Base-by-base conservation (phyloP, 2,329 filamentous ascomycete genomes). In the Fusarium buharicum region DNA sequence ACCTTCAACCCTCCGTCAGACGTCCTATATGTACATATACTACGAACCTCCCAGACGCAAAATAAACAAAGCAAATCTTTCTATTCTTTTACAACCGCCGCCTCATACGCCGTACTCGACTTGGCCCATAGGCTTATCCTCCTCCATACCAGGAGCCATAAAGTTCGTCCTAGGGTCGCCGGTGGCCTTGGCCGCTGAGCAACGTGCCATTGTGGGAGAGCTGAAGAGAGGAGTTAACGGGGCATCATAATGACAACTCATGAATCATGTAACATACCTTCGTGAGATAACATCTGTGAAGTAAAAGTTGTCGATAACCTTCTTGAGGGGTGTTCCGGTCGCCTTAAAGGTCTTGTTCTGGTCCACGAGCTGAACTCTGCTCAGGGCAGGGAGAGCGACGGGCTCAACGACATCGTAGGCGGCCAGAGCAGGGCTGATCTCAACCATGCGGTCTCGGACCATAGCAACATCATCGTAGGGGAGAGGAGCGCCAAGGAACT, bases 161-260 rank as follows among this genome's bases (percentile, higher is more conserved):
- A 92, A 86, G 79, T 93, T 92, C 51, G 87, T 93, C 76, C 90
- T 83, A 54, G 90, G 86, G 79, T 93, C 91, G 59, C 89, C 88
- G 10, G 87, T 88, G 55, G 90, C 90, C 85, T 97, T 98, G 67
- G 93, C 91, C 49, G 92, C 94, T 45, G 93, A 96, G 84, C 93
- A 97, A 75, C 95, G 91, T 59, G 95, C 95, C 95, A 99, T 99
- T 55, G 95, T 99, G 47, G 95, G 93, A 62, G 93, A 97, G 82
- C 93, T 96, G 16, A 39, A n/a, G 14, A 3, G 20, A 30, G 22
- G 18, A 20, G 55, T 77, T 65, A 76, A 66, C 53, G 60, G 1
- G 16, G 48, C 28, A 9, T 61, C 36, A 38, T 41, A 9, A 45
- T 14, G 37, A n/a, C 4, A 7, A 39, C 24, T 53, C 56, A 64